Evolutionary conservation across 768 basidiomycete species (phyloP).

Genomic region (Filobasidium floriforme): DNA sequence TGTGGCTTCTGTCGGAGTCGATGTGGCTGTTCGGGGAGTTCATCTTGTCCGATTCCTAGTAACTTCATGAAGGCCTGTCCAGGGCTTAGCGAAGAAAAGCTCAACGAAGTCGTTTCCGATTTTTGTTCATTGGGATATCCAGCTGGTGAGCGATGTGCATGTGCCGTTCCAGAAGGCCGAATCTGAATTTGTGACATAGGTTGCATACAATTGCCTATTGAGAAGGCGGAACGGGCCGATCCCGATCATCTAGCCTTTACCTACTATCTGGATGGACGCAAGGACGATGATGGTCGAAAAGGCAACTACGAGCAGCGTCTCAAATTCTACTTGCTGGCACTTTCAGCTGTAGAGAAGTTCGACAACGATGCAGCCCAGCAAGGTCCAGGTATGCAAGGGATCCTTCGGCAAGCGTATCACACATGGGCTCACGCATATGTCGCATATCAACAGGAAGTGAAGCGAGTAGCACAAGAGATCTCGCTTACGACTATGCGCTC

Average conservation of each 20-base stretch:
- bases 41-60: slow-evolving; percentile 47
- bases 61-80: slow-evolving; percentile 81
- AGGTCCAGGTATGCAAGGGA: background rate
- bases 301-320: slow-evolving; percentile 57
- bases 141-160: slow-evolving; percentile 53
- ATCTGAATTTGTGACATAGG: slow-evolving; percentile 49
- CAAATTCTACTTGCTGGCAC: slow-evolving; percentile 71
- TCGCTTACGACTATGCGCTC: slow-evolving; percentile 81
- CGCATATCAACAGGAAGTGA: background rate
- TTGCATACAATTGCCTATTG: slow-evolving; percentile 73
- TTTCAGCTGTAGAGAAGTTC: slow-evolving; percentile 72
- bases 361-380: slow-evolving; percentile 51
- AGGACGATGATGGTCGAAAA: slow-evolving; percentile 53
- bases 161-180: background rate
- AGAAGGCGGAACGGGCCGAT: slow-evolving; percentile 73
- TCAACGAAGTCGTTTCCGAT: slow-evolving; percentile 79
- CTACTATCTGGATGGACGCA: slow-evolving; percentile 48
- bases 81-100: slow-evolving; percentile 71
- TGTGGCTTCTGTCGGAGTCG: background rate
- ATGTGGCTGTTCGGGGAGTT: background rate
- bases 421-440: background rate
- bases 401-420: background rate
- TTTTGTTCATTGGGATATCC: slow-evolving; percentile 78
- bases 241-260: slow-evolving; percentile 33
- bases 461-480: slow-evolving; percentile 55